Evolutionary conservation across 257 asterid species (phyloP), one percentile per base, ranked within the genome.

Genomic region (Dorcoceras hygrometricum): DNA sequence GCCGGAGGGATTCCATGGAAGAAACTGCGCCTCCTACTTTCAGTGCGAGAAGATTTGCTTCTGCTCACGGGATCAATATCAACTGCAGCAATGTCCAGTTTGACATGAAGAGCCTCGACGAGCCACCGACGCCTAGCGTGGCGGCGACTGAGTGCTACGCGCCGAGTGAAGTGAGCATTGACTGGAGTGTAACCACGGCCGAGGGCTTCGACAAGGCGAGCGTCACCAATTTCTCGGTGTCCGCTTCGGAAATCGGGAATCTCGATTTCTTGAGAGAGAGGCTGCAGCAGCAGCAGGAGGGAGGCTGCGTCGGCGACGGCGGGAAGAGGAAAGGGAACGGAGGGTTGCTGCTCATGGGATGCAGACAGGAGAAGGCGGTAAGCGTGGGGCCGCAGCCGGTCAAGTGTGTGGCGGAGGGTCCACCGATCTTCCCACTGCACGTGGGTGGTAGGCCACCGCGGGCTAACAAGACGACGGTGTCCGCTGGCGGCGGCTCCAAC

Each of bases 101-200:
- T 24, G 80, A 73, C 0, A 34, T 84, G 5, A 66, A 79, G 4
- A 81, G 88, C 69, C 50, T 80, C 4, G 89, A 81, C 65, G 95
- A 87, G 78, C 89, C 88, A 5, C 81, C 80, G 18, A 89, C 97
- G 7, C 97, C 91, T 0, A 85, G 89, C 65, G 73, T 84, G 20
- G 86, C 91, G 0, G 82, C 77, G 7, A 84, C 96, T 0, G 98
- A 91, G 62, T 85, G 91, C 55, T 89, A 89, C 73, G 88, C 95
- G n/a, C 98, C 96, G 0, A 91, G 96, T 66, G 98, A 91, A 43
- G 89, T 81, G 2, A 91, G 98, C 73, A 76, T 91, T 3, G 96
- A 85, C 73, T 91, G 98, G 98, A 89, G 96, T 68, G 98, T 91
- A 2, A 85, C 95, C 8, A 91, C 98, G 3, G 98, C 96, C 10